These are phyloP conservation scores for Helichrysum umbraculigerum DNA, from an alignment of 129 eudicot species.

Conservation along the genomic window DNA sequence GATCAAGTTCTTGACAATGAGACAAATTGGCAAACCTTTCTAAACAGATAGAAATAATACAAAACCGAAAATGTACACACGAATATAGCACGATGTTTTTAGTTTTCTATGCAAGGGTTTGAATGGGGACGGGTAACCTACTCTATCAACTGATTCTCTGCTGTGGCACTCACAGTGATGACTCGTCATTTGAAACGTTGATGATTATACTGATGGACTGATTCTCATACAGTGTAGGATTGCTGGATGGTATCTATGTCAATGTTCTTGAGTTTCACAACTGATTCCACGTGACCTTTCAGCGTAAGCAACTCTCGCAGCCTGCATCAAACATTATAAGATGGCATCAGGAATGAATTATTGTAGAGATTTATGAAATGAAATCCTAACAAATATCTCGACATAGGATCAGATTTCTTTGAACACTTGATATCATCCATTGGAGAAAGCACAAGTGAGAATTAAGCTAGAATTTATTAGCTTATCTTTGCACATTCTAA, in stretches of 20 bases:
- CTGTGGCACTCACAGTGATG: background rate
- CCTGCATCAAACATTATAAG: conserved; percentile 36
- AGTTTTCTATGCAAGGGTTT: background rate
- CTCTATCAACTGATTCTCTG: background rate
- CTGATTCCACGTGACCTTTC: conserved; percentile 76
- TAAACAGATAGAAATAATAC: background rate
- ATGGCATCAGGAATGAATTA: conserved; percentile 2
- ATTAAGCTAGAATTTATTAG: no score
- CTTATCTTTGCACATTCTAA: no score
- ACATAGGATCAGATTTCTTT: background rate
- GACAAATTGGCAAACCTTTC: background rate
- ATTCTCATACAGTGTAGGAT: conserved; percentile 54
- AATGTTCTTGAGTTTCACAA: conserved; percentile 65
- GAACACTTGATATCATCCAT: no score
- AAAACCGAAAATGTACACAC: no score
- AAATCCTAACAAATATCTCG: background rate
- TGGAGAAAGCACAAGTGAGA: background rate
- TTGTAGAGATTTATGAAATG: background rate
- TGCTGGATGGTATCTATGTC: conserved; percentile 72
- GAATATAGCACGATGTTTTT: background rate
- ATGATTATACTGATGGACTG: no score
- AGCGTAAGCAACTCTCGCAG: conserved; percentile 64
- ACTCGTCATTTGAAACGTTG: background rate
- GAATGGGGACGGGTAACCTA: background rate
- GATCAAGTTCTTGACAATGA: background rate